These are phyloP conservation scores for Podosphaera aphanis DNA, from an alignment of 2,329 filamentous ascomycete species.

Conservation along the genomic window DNA sequence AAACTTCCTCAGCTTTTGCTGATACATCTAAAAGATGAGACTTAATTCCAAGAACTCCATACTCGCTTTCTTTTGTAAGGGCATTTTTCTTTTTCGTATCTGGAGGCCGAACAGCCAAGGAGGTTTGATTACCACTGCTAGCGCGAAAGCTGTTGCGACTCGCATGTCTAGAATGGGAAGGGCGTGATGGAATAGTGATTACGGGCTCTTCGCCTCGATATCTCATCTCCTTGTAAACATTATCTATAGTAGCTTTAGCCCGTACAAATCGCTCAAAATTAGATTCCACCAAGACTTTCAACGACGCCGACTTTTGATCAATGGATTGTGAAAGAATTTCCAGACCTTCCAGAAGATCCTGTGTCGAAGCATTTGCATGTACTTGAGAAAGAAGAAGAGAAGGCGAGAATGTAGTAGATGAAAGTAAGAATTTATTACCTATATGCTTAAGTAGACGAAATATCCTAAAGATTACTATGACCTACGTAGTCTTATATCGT, in stretches of 20 bases:
- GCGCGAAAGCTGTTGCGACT: conserved; percentile 19
- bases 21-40: conserved; percentile 69
- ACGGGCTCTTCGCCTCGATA: conserved; percentile 32
- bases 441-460: conserved; percentile 2
- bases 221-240: conserved; percentile 97
- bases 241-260: conserved; percentile 93
- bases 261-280: conserved; percentile 97
- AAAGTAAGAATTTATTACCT: conserved; percentile 85
- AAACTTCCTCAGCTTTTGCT: conserved; percentile 88
- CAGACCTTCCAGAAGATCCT: conserved; percentile 56
- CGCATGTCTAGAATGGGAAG: conserved; percentile 16
- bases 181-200: conserved; percentile 17
- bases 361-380: conserved; percentile 65
- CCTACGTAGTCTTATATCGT: conserved; percentile 55
- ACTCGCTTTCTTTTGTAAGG: conserved; percentile 76
- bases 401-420: conserved; percentile 86
- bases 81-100: conserved; percentile 67
- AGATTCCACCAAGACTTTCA: conserved; percentile 88
- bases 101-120: conserved; percentile 13
- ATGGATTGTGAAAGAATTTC: conserved; percentile 77
- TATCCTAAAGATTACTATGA: conserved; percentile 8
- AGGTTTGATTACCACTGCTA: conserved; percentile 16
- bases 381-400: conserved; percentile 79
- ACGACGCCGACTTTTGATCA: conserved; percentile 87
- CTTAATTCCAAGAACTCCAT: conserved; percentile 73